These are phyloP conservation scores for Aspergillus tubingensis DNA, from an alignment of 2,329 filamentous ascomycete genomes.

Conservation along the genomic window DNA sequence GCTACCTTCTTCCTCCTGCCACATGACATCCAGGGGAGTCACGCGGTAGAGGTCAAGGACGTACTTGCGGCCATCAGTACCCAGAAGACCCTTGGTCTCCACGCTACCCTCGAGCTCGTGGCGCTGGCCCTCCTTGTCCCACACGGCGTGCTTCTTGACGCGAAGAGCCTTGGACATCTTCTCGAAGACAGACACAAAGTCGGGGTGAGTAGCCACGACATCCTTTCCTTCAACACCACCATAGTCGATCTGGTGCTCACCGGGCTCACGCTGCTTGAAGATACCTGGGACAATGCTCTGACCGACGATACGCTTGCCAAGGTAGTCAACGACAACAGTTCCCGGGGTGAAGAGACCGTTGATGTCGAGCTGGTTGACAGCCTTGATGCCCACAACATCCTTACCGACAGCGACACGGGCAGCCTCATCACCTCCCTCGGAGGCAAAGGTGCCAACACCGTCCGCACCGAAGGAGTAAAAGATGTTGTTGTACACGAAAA, in stretches of 20 bases:
- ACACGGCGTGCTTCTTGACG: slow-evolving; percentile 93
- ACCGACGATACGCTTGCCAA: slow-evolving; percentile 94
- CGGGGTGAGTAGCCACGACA: slow-evolving; percentile 84
- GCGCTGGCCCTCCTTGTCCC: slow-evolving; percentile 91
- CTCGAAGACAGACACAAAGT: slow-evolving; percentile 80
- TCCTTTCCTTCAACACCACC: slow-evolving; percentile 98
- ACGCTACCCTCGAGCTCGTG: slow-evolving; percentile 94
- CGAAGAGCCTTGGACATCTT: slow-evolving; percentile 88
- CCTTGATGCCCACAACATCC: slow-evolving; percentile 89
- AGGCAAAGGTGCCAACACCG: slow-evolving; percentile 94
- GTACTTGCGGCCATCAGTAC: slow-evolving; percentile 95
- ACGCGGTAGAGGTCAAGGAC: slow-evolving; percentile 96
- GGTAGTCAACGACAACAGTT: slow-evolving; percentile 93
- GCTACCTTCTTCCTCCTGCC: slow-evolving; percentile 74
- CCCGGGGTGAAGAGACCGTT: slow-evolving; percentile 91
- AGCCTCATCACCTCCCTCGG: slow-evolving; percentile 94
- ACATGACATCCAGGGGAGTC: slow-evolving; percentile 84
- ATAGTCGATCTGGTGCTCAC: slow-evolving; percentile 98
- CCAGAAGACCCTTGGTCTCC: slow-evolving; percentile 96
- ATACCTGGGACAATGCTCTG: slow-evolving; percentile 98
- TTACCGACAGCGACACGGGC: slow-evolving; percentile 95
- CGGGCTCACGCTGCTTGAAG: slow-evolving; percentile 96
- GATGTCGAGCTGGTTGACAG: slow-evolving; percentile 97
- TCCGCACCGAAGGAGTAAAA: slow-evolving; percentile 99
- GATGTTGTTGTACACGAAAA: slow-evolving; percentile 99